phyloP scores from a whole-genome alignment of 768 basidiomycete species.

The Pulveroboletus sp. region DNA sequence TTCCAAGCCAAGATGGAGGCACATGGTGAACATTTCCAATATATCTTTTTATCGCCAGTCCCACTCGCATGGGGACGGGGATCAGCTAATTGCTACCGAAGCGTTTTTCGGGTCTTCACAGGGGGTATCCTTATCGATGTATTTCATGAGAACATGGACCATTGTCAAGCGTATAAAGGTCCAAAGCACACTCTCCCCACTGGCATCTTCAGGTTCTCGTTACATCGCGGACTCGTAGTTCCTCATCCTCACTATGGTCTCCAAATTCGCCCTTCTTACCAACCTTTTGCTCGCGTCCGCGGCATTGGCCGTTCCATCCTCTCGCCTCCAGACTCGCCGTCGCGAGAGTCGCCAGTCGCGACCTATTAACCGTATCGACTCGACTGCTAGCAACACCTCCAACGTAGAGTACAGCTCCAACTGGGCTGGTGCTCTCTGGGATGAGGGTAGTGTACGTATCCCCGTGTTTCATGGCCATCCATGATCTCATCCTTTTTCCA shows the following conservation, averaged over 20 bases:
- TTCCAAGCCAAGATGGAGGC: not conserved
- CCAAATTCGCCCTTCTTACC: constrained; percentile 12
- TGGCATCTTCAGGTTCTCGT: not conserved
- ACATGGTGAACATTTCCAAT: not conserved
- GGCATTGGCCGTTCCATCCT: constrained; percentile 16
- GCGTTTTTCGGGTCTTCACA: not conserved
- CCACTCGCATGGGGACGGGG: not conserved
- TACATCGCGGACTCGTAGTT: not conserved
- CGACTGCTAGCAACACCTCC: not conserved
- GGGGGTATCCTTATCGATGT: not conserved
- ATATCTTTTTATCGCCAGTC: not conserved
- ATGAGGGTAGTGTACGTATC: constrained; percentile 4
- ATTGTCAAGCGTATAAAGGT: constrained; percentile 12
- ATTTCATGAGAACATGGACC: constrained; percentile 1
- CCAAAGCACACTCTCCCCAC: not conserved
- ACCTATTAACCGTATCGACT: constrained; percentile 2
- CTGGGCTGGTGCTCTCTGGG: constrained; percentile 21
- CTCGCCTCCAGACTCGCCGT: constrained; percentile 12
- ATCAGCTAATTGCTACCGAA: not conserved
- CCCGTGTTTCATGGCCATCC: not conserved
- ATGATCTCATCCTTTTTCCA: not conserved
- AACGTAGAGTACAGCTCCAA: constrained; percentile 14
- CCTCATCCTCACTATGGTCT: constrained; percentile 14
- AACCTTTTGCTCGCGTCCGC: constrained; percentile 19
- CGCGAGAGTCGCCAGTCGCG: constrained; percentile 11